These are phyloP conservation scores for Leccinum insolens DNA, from an alignment of 1,284 basidiomycete species.

Conservation along the genomic window DNA sequence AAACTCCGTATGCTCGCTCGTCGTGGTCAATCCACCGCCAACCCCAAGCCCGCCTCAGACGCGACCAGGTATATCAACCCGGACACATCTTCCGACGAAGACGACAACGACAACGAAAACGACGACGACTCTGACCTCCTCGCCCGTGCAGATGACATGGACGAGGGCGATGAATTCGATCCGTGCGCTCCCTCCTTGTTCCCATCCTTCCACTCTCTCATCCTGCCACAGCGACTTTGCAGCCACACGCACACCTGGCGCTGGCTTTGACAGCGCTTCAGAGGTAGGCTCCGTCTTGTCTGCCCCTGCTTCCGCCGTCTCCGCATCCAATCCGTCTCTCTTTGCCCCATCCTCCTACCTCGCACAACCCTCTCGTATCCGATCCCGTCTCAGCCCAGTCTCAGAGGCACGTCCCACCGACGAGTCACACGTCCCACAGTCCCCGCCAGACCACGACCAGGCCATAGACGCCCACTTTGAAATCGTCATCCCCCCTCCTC, in stretches of 20 bases:
- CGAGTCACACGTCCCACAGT: conserved; percentile 27
- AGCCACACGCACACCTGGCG: conserved; percentile 46
- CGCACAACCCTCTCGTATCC: conserved; percentile 42
- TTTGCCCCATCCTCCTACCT: conserved; percentile 50
- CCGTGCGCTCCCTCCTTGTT: conserved; percentile 50
- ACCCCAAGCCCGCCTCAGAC: conserved; percentile 34
- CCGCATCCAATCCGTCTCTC: conserved; percentile 53
- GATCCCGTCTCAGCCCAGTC: conserved; percentile 69
- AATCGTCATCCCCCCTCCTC: conserved; percentile 42
- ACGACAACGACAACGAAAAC: conserved; percentile 40
- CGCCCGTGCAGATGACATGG: conserved; percentile 53
- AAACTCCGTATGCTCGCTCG: conserved; percentile 62
- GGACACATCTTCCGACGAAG: conserved; percentile 56
- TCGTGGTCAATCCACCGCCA: conserved; percentile 41
- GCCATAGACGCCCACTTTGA: conserved; percentile 46
- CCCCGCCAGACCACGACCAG: conserved; percentile 29
- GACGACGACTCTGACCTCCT: conserved; percentile 55
- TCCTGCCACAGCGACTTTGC: conserved; percentile 47
- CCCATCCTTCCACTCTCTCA: conserved; percentile 1
- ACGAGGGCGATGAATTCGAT: conserved; percentile 74
- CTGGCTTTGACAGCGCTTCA: conserved; percentile 57
- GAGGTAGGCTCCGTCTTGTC: conserved; percentile 55
- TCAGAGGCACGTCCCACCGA: conserved; percentile 46
- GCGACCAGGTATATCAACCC: conserved; percentile 40
- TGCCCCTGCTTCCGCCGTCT: conserved; percentile 50